These are phyloP conservation scores for Houttuynia cordata DNA, from an alignment of 164 flowering plant genomes.

Conservation along the genomic window DNA sequence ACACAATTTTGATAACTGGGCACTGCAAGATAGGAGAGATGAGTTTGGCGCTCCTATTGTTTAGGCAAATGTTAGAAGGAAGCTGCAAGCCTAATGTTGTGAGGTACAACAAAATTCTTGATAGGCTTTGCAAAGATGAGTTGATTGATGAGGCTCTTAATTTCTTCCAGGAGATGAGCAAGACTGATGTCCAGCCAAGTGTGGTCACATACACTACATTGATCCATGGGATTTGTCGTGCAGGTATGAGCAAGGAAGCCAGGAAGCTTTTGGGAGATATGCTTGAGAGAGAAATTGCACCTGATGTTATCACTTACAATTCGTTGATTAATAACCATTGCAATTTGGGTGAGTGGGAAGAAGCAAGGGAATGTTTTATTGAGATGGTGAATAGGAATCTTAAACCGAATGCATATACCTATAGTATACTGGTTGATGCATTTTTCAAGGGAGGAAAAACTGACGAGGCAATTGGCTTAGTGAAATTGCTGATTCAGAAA, in stretches of 20 bases:
- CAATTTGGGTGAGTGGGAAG: constrained; percentile 5
- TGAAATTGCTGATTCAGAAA: constrained; percentile 3
- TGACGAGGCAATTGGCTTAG: constrained; percentile 4
- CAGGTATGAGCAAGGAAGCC: constrained; percentile 11
- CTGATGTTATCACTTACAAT: constrained; percentile 10
- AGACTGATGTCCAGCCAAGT: background rate
- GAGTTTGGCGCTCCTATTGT: constrained; percentile 4
- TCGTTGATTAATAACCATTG: constrained; percentile 8
- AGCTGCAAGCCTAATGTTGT: background rate
- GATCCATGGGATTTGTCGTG: constrained; percentile 11
- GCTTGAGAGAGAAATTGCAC: constrained; percentile 3
- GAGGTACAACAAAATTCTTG: background rate
- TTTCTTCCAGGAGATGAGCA: too few relatives aligned
- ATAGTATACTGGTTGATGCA: constrained; percentile 4
- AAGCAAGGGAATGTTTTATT: constrained; percentile 2
- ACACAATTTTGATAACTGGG: constrained; percentile 2
- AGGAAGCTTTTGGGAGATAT: constrained; percentile 7
- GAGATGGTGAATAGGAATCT: constrained; percentile 4
- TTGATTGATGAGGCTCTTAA: too few relatives aligned
- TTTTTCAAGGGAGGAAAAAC: constrained; percentile 6
- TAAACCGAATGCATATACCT: constrained; percentile 5
- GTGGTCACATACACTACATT: constrained; percentile 1
- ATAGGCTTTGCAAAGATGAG: too few relatives aligned
- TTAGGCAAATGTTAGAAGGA: constrained; percentile 1
- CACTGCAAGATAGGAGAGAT: constrained; percentile 5